Base-by-base conservation (phyloP, 305 asterid genomes). In the Caryopteris hybrid region DNA sequence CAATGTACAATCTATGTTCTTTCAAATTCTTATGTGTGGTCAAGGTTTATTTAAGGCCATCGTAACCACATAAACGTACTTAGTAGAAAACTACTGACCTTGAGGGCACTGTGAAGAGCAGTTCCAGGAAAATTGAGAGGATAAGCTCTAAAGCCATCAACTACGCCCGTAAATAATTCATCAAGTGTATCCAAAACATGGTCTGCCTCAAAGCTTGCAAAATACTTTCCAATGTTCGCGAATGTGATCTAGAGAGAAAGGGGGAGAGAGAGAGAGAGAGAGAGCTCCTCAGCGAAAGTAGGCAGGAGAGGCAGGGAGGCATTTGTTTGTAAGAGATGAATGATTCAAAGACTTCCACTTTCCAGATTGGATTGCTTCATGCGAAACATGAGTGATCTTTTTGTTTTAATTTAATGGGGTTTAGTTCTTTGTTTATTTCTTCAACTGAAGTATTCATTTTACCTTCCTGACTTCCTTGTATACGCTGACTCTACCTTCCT, bases 91-190 rank as follows among this genome's bases (percentile, higher is more conserved):
- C 23, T 42, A 16, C 13, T 48, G 13, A 82, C 92, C 80, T 81
- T 64, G 29, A 83, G 45, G 2, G 79, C 87, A 12, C 51, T 57
- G 70, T 68, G 74, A 57, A 46, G 61, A 61, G 71, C 61, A 51
- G 86, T 78, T 74, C 89, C 89, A 0, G 83, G 86, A n/a, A 86
- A 39, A 33, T 86, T 52, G 70, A 83, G 66, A 5, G 85, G 89
- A 47, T 74, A 71, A 53, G 75, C 71, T 74, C 84, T 75, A 14
- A 78, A 4, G 76, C 87, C 89, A 2, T 25, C 25, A 2, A 78
- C 1, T 29, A 85, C 3, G 4, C 84, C 84, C 2, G 41, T 51
- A 20, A 70, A 78, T 51, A 75, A 51, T 42, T 56, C 78, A 4
- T 69, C 77, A 8, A 85, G 87, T 39, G 56, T 67, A 75, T 80